These are phyloP conservation scores for Hanseniaspora mollemarum DNA, from an alignment of 805 yeast genomes.

Conservation along the genomic window DNA sequence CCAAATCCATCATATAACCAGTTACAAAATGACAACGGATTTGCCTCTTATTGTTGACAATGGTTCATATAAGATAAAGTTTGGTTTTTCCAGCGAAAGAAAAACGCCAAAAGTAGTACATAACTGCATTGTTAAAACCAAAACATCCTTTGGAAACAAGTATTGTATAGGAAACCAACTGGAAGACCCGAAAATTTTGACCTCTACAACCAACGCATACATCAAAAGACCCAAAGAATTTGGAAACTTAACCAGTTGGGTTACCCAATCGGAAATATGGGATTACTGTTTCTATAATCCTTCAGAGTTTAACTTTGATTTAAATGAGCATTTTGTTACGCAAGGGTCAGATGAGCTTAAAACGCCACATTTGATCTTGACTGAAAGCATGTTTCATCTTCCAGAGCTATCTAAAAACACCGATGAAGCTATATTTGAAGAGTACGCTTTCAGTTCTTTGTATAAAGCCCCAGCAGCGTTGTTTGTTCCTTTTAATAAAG, in stretches of 20 bases:
- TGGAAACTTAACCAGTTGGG: constrained; percentile 89
- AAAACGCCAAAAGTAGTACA: constrained; percentile 42
- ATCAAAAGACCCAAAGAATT: constrained; percentile 76
- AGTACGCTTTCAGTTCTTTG: constrained; percentile 65
- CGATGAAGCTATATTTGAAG: constrained; percentile 90
- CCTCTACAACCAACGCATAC: constrained; percentile 59
- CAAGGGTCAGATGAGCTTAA: constrained; percentile 34
- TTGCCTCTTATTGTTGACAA: constrained; percentile 45
- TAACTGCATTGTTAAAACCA: constrained; percentile 51
- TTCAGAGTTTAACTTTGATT: constrained; percentile 35
- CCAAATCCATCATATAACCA: background rate
- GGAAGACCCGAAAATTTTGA: constrained; percentile 36
- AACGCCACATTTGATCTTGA: constrained; percentile 39
- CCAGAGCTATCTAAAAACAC: constrained; percentile 73
- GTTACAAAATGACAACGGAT: background rate
- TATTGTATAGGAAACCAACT: constrained; percentile 59
- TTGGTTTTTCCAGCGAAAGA: constrained; percentile 36
- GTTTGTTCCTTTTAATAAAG: constrained; percentile 50
- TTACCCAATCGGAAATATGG: constrained; percentile 79
- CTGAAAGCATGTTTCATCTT: constrained; percentile 72
- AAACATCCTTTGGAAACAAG: constrained; percentile 58
- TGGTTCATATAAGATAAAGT: constrained; percentile 75
- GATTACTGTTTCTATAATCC: constrained; percentile 54
- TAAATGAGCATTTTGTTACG: constrained; percentile 30
- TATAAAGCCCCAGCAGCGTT: constrained; percentile 55